Conservation (phyloP, 2,329 filamentous ascomycete species). For the Pseudogymnoascus sp. region DNA sequence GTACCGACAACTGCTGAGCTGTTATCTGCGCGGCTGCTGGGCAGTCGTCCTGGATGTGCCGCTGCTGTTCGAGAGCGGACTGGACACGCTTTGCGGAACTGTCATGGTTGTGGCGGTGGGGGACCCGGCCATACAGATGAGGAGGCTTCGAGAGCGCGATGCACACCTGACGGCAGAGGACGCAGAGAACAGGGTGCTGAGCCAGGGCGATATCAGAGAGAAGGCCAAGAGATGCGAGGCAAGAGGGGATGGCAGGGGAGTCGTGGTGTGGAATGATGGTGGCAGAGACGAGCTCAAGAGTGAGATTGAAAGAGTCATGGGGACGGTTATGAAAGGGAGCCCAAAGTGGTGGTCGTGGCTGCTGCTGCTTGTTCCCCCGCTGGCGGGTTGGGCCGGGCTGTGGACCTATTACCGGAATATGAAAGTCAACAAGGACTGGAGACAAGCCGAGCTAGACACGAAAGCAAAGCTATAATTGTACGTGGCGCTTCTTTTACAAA, state of each 20-base stretch:
- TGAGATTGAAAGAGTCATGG: conserved; percentile 61
- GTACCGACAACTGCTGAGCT: conserved; percentile 63
- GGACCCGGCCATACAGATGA: conserved; percentile 76
- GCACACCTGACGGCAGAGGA: conserved; percentile 74
- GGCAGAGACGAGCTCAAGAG: conserved; percentile 59
- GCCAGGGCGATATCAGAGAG: conserved; percentile 76
- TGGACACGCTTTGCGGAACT: conserved; percentile 78
- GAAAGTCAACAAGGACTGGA: conserved; percentile 64
- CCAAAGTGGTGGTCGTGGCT: conserved; percentile 61
- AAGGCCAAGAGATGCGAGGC: conserved; percentile 72
- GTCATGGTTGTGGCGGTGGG: conserved; percentile 80
- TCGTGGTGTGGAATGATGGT: conserved; percentile 88
- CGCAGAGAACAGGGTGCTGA: conserved; percentile 75
- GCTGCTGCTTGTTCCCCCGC: conserved; percentile 61
- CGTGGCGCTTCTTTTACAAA: neutral
- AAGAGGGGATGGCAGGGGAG: conserved; percentile 55
- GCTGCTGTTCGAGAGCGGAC: conserved; percentile 78
- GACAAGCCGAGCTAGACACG: conserved; percentile 47
- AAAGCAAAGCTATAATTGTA: conserved; percentile 48
- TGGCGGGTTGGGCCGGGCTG: conserved; percentile 59
- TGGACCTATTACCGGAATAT: conserved; percentile 70
- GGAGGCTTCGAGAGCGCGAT: conserved; percentile 67
- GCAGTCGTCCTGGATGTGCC: conserved; percentile 90
- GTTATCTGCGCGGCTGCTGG: conserved; percentile 72
- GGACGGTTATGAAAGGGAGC: conserved; percentile 51